Percentiles rank a stretch among this genome's conserved stretches.
These are phyloP conservation scores for Penicillium salamii DNA, from an alignment of 495 filamentous ascomycete species.

Conservation along the genomic window DNA sequence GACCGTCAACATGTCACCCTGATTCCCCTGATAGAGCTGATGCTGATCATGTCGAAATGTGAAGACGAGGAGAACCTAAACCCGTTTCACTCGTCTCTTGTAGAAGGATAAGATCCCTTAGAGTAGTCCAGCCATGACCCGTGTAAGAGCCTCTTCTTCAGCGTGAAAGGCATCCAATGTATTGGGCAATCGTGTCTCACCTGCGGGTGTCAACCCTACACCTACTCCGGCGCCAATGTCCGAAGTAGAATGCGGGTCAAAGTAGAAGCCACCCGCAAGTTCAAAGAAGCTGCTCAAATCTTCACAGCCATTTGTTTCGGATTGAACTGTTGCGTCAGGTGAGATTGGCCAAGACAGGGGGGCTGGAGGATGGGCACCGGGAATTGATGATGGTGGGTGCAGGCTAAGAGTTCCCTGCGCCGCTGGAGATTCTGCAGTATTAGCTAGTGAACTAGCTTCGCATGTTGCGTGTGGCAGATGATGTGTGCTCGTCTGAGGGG, in stretches of 20 bases:
- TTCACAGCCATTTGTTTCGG: constrained; percentile 29
- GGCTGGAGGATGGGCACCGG: constrained; percentile 12
- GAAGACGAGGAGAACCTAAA: neutral
- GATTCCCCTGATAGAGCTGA: too few species aligned
- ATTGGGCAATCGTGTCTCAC: constrained; percentile 6
- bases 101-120: too few species aligned
- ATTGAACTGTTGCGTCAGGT: constrained; percentile 5
- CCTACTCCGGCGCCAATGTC: constrained; percentile 10
- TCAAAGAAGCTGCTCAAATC: constrained; percentile 47
- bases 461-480: neutral
- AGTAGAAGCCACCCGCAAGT: constrained; percentile 40
- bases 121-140: constrained; percentile 41
- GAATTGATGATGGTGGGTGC: constrained; percentile 7
- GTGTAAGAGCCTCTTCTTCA: constrained; percentile 42
- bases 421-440: constrained; percentile 6
- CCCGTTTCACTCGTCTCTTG: too few species aligned
- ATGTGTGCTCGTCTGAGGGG: neutral
- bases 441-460: constrained; percentile 5
- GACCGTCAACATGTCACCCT: too few species aligned
- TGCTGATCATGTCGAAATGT: neutral
- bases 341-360: constrained; percentile 23
- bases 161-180: constrained; percentile 33
- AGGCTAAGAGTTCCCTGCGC: neutral
- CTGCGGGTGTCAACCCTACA: constrained; percentile 9
- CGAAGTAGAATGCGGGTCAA: constrained; percentile 21